Evolutionary conservation across 1,139 yeast species (phyloP).

Genomic region (Pichia cactophila): DNA sequence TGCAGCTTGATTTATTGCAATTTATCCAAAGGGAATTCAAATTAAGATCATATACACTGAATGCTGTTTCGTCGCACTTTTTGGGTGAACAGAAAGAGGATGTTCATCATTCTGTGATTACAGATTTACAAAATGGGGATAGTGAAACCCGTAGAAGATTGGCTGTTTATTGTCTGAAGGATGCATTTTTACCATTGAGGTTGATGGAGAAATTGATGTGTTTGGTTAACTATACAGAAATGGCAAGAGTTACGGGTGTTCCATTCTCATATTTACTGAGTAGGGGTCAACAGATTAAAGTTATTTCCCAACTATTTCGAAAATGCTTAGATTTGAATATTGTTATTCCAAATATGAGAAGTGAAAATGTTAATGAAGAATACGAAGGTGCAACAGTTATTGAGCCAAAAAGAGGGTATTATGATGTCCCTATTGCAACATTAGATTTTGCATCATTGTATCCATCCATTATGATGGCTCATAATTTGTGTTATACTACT

Average conservation of each 20-base stretch:
- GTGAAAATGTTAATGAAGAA: constrained; percentile 79
- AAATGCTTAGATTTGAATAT: constrained; percentile 81
- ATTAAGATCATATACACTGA: constrained; percentile 86
- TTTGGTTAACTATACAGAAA: constrained; percentile 91
- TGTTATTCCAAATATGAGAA: constrained; percentile 83
- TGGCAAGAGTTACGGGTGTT: constrained; percentile 99
- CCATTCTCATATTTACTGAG: constrained; percentile 85
- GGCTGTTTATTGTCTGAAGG: constrained; percentile 96
- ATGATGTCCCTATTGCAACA: constrained; percentile 95
- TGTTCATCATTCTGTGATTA: constrained; percentile 93
- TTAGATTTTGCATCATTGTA: constrained; percentile 95
- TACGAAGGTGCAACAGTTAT: constrained; percentile 99
- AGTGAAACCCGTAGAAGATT: constrained; percentile 88
- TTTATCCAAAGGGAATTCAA: constrained; percentile 93
- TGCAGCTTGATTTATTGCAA: constrained; percentile 90
- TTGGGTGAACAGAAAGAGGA: constrained; percentile 96
- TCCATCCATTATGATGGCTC: constrained; percentile 99
- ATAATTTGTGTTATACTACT: constrained; percentile 92
- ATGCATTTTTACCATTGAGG: constrained; percentile 86
- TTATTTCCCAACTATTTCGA: constrained; percentile 87
- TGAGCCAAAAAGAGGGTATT: constrained; percentile 92
- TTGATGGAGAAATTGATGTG: constrained; percentile 91
- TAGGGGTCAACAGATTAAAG: constrained; percentile 97
- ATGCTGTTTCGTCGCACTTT: constrained; percentile 92
- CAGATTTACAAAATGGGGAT: constrained; percentile 88